phyloP scores from a whole-genome alignment of 1,139 yeast species.

The Suzukiozyma palmioleophila region DNA sequence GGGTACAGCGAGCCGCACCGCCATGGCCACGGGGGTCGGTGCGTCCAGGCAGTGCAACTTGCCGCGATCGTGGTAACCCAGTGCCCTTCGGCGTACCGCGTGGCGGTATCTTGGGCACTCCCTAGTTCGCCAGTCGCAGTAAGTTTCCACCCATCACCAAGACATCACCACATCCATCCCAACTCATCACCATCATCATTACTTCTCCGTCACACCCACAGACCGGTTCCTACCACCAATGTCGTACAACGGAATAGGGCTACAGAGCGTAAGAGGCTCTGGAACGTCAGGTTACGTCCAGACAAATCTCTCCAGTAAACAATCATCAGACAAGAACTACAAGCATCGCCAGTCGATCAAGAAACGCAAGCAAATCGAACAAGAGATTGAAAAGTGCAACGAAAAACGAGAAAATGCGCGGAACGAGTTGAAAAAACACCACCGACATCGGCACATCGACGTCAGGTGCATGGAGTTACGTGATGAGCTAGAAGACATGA shows the following conservation, averaged over 20 bases:
- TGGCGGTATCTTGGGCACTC: no score
- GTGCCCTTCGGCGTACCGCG: no score
- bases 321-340: slow-evolving; percentile 14
- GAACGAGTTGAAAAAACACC: slow-evolving; percentile 40
- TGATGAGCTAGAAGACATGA: slow-evolving; percentile 52
- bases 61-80: no score
- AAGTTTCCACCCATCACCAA: no score
- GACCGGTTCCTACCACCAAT: slow-evolving; percentile 26
- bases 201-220: no score
- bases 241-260: slow-evolving; percentile 69
- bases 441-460: slow-evolving; percentile 46
- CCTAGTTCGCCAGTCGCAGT: no score
- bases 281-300: slow-evolving; percentile 73
- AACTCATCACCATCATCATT: no score
- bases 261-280: slow-evolving; percentile 61
- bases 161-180: no score
- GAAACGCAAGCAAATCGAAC: slow-evolving; percentile 11
- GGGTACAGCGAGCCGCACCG: no score
- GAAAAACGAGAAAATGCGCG: slow-evolving; percentile 17
- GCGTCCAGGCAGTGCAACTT: no score
- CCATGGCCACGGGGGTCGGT: no score
- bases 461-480: slow-evolving; percentile 52
- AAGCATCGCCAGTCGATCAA: slow-evolving; percentile 10
- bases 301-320: slow-evolving; percentile 35
- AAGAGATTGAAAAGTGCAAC: slow-evolving; percentile 14